Conservation (phyloP, 108 stramenopile species). For the Discostella pseudostelligera region DNA sequence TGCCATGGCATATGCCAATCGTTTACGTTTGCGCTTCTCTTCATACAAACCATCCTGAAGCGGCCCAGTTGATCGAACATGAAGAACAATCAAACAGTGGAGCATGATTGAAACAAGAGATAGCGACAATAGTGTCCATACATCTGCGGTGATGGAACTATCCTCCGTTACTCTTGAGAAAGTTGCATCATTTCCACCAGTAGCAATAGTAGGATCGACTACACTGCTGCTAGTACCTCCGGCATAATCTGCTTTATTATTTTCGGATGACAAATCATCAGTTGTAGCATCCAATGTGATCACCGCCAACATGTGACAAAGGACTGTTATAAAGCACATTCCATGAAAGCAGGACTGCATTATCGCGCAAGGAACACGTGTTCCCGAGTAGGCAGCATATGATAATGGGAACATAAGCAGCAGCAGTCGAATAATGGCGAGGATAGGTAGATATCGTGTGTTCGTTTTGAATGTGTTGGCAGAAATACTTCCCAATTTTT, state of each 20-base stretch:
- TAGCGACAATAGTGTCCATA: constrained; percentile 60
- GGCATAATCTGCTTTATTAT: constrained; percentile 7
- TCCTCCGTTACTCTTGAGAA: constrained; percentile 10
- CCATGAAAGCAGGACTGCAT: constrained; percentile 62
- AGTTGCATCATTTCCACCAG: constrained; percentile 5
- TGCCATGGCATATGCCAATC: constrained; percentile 45
- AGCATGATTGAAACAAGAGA: constrained; percentile 54
- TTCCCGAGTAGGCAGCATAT: constrained; percentile 76
- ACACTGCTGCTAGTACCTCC: neutral
- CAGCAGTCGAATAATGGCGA: constrained; percentile 57
- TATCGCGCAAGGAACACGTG: constrained; percentile 55
- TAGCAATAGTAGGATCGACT: constrained; percentile 6
- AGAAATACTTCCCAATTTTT: constrained; percentile 15
- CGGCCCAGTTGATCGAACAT: constrained; percentile 80
- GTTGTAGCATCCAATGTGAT: constrained; percentile 59
- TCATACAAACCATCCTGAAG: constrained; percentile 35
- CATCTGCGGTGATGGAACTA: constrained; percentile 13
- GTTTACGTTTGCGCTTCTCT: constrained; percentile 39
- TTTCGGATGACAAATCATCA: constrained; percentile 6
- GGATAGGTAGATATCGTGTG: constrained; percentile 52
- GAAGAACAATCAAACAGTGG: constrained; percentile 74
- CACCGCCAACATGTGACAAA: constrained; percentile 61
- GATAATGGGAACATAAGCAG: constrained; percentile 67
- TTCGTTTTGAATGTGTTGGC: constrained; percentile 19
- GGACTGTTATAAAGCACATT: constrained; percentile 45